Base-by-base conservation (phyloP, 2,329 filamentous ascomycete species). In the Nemania serpens region DNA sequence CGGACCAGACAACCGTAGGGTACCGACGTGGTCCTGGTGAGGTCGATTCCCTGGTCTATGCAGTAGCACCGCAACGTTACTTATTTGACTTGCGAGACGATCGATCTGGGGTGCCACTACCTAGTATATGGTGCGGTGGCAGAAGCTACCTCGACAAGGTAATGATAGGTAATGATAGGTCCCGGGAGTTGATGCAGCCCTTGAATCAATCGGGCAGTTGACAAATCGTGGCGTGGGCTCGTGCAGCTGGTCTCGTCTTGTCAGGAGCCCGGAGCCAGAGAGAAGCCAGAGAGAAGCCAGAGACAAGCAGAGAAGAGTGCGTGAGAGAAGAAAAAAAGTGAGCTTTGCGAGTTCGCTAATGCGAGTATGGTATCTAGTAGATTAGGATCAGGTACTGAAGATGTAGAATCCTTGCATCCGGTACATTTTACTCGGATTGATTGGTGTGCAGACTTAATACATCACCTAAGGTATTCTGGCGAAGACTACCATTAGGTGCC, bases 61-160 rank as follows among this genome's bases (percentile, higher is more conserved):
- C 59, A 68, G 62, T 65, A 66, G 60, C 56, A 65, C 62, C 62
- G 66, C 66, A 68, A 68, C 66, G 66, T 68, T 68, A 68, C 66
- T 58, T 65, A 66, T 63, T 39, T 7, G 18, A 42, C 10, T 5
- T 29, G 43, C 25, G n/a, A 46, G 51, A 58, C 33, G 55, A 46
- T 56, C 53, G 43, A 49, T 49, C 17, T 49, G 29, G 20, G 33
- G 37, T 50, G 39, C 55, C 13, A 43, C n/a, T 18, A 33, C 10
- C 6, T 39, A 33, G 29, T 46, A 39, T 5, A 18, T 45, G 53
- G 6, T 46, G 43, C 22, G 18, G 25, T 22, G 33, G 47, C 37
- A 42, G 37, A 39, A 13, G 20, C 17, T 37, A 15, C 25, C 25
- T 39, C 11, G 43, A 46, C 43, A 46, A 29, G 22, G 43, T n/a